Percentiles rank a stretch among this genome's conserved stretches.
Evolutionary conservation across 139 green algal genomes (phyloP).

Genomic region (Chlorella sorokiniana): DNA sequence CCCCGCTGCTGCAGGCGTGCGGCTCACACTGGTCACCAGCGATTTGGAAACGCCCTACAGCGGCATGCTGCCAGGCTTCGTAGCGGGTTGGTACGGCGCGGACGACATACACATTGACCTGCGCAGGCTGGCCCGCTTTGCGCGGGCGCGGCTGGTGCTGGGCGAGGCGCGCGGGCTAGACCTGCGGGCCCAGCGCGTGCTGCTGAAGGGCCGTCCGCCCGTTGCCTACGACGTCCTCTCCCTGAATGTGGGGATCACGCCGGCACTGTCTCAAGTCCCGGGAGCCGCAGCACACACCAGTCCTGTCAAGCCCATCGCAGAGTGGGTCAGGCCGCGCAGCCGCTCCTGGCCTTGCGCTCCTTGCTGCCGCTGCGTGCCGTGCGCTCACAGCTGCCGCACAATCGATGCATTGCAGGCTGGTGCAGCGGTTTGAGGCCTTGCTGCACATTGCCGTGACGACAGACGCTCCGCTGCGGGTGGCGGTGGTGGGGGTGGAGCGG

Average conservation of each 20-base stretch:
- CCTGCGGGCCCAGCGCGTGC: constrained; percentile 52
- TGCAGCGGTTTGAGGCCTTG: constrained; percentile 50
- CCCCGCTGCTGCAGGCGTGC: constrained; percentile 55
- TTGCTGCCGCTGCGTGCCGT: not conserved
- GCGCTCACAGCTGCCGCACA: not conserved
- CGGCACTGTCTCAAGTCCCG: constrained; percentile 54
- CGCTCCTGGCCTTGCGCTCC: not conserved
- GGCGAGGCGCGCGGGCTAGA: constrained; percentile 71
- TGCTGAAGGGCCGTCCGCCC: constrained; percentile 62
- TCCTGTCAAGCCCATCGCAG: constrained; percentile 93
- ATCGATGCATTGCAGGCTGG: constrained; percentile 52
- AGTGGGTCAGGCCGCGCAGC: not conserved
- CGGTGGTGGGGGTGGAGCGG: constrained; percentile 91
- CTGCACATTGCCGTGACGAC: not conserved
- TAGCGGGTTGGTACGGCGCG: constrained; percentile 89
- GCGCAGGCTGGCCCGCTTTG: constrained; percentile 67
- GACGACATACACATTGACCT: constrained; percentile 97
- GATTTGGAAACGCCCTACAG: constrained; percentile 93
- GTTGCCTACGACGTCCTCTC: constrained; percentile 91
- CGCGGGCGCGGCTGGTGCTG: constrained; percentile 77
- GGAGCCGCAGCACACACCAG: constrained; percentile 73
- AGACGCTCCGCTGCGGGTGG: constrained; percentile 55
- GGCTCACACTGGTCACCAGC: constrained; percentile 86
- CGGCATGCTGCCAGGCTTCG: constrained; percentile 96
- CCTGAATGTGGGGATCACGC: constrained; percentile 92